phyloP scores from a whole-genome alignment of 2,329 filamentous ascomycete species.

The Annulohypoxylon truncatum region DNA sequence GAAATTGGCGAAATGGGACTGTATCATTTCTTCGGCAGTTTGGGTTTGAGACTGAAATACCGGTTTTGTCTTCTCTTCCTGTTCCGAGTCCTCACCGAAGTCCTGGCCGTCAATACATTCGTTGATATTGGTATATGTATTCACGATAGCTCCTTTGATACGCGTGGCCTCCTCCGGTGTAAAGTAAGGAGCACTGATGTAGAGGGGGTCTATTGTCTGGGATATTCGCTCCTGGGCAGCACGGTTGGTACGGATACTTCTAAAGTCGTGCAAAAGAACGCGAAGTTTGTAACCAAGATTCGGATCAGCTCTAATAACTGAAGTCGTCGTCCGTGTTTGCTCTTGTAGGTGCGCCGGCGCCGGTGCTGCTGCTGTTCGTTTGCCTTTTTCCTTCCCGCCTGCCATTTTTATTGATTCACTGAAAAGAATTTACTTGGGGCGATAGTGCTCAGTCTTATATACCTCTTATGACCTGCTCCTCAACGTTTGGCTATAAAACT shows the following conservation, averaged over 20 bases:
- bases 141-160: constrained; percentile 34
- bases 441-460: too few relatives aligned
- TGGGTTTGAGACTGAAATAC: background rate
- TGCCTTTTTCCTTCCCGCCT: background rate
- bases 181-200: constrained; percentile 48
- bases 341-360: background rate
- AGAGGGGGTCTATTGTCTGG: constrained; percentile 37
- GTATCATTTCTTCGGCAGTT: constrained; percentile 43
- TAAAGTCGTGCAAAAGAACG: background rate
- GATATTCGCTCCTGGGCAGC: background rate
- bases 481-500: too few relatives aligned
- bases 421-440: too few relatives aligned
- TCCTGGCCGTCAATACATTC: background rate
- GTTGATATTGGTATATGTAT: background rate
- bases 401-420: background rate
- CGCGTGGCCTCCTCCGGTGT: constrained; percentile 37
- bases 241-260: background rate
- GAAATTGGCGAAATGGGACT: constrained; percentile 41
- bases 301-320: background rate
- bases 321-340: background rate
- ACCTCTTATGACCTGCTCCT: too few relatives aligned
- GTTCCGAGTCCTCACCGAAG: background rate
- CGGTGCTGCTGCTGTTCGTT: background rate
- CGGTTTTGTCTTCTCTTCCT: background rate
- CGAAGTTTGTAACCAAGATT: background rate